Evolutionary conservation across 805 yeast species (phyloP).

Genomic region (Wickerhamiella kazuoi): DNA sequence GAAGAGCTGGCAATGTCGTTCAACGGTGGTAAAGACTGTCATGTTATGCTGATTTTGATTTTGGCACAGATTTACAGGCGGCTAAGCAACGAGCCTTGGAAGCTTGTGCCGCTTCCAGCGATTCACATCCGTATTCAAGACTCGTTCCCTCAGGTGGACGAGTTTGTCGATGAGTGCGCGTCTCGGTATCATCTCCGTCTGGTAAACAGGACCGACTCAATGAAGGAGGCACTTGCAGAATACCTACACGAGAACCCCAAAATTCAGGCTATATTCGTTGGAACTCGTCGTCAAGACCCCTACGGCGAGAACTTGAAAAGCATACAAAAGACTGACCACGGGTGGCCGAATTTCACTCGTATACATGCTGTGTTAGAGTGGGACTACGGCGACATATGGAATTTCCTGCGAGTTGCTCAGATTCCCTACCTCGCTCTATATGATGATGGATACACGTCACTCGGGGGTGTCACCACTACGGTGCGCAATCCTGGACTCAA

Average conservation of each 20-base stretch:
- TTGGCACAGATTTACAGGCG: constrained; percentile 31
- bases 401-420: constrained; percentile 39
- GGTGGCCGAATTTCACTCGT: constrained; percentile 80
- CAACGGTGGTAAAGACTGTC: constrained; percentile 95
- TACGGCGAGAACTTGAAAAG: constrained; percentile 41
- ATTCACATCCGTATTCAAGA: constrained; percentile 62
- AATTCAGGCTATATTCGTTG: constrained; percentile 66
- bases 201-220: constrained; percentile 22
- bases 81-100: not conserved
- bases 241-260: constrained; percentile 37
- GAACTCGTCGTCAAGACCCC: constrained; percentile 79
- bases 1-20: constrained; percentile 54
- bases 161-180: constrained; percentile 43
- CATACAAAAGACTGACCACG: constrained; percentile 64
- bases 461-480: constrained; percentile 67
- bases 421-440: constrained; percentile 60
- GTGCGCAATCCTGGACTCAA: constrained; percentile 46
- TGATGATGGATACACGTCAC: constrained; percentile 71
- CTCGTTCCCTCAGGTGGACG: constrained; percentile 53
- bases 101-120: constrained; percentile 20
- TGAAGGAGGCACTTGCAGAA: constrained; percentile 53
- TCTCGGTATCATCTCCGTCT: constrained; percentile 36
- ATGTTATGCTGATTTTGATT: constrained; percentile 65
- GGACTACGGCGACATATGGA: constrained; percentile 74
- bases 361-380: constrained; percentile 82